Conservation (phyloP, 192 early-diverging fungal species). For the Phycomyces blakesleeanus region DNA sequence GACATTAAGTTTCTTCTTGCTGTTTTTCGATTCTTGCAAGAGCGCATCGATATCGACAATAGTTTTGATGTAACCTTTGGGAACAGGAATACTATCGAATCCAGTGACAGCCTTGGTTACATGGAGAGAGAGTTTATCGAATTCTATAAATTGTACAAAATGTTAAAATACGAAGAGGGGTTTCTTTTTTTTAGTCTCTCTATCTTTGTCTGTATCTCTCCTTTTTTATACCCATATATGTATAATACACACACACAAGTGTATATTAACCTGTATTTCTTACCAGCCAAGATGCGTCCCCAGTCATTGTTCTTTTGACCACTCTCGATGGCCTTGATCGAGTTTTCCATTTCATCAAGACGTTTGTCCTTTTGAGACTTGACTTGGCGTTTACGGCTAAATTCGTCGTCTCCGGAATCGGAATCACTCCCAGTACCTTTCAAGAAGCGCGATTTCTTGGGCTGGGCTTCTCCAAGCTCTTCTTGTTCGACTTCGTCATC, state of each 20-base stretch:
- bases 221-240: too few species aligned
- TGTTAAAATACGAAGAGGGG: neutral
- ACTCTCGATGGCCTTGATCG: conserved; percentile 63
- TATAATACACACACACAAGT: too few species aligned
- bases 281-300: conserved; percentile 76
- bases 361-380: conserved; percentile 84
- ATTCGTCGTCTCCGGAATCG: conserved; percentile 54
- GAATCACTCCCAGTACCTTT: conserved; percentile 34
- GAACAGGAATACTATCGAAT: conserved; percentile 46
- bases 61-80: conserved; percentile 70
- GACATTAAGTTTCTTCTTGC: conserved; percentile 82
- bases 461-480: conserved; percentile 19
- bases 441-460: conserved; percentile 34
- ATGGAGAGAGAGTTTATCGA: conserved; percentile 75
- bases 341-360: conserved; percentile 71
- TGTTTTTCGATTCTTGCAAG: conserved; percentile 65
- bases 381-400: conserved; percentile 68
- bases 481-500: conserved; percentile 54
- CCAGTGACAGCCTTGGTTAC: conserved; percentile 58
- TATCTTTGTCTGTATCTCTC: too few species aligned
- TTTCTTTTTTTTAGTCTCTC: conserved; percentile 2
- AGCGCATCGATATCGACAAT: conserved; percentile 76
- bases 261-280: too few species aligned
- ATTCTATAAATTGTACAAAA: conserved; percentile 53
- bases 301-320: conserved; percentile 87